Base-by-base conservation (phyloP, 768 basidiomycete genomes). In the Pulveroboletus ravenelii region DNA sequence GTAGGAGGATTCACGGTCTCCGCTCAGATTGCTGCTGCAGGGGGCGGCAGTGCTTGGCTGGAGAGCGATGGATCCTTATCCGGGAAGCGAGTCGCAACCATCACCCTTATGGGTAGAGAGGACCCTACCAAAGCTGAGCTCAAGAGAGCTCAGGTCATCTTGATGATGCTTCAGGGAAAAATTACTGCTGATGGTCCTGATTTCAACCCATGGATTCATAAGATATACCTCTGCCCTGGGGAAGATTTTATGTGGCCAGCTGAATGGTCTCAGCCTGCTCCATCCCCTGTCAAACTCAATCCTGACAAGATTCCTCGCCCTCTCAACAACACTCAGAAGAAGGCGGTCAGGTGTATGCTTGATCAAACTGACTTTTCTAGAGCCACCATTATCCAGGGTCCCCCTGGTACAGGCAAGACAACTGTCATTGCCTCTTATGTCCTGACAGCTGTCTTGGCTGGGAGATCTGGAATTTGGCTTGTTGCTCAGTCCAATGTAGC, bases 401-500 rank as follows among this genome's bases (percentile, higher is more conserved):
- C 83, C 31, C 82, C 84, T 53, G 84, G 84, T 1, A 85, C 83
- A 48, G 85, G 85, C 17, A 87, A 87, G 61, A 87, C 85, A 0
- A 81, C 82, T 38, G 85, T 87, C 2, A 87, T 87, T 66, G 80
- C 81, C 10, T 71, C 78, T 6, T 85, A 72, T 74, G 81, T 84
- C 10, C 65, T 75, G 18, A 68, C 70, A 55, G 76, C 81, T 35
- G 59, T 78, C 20, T 55, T 63, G 25, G 59, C 59, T 41, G 71
- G 71, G 0, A 60, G 66, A 17, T 56, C 63, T 54, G 82, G 85
- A 0, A 81, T 90, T 12, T 93, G 88, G 86, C 78, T 93, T 6
- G 72, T 89, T 61, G 87, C 90, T 31, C 87, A 93, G 61, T 87
- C 85, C 15, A 93, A 93, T 72, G 81, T 92, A 43, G 90, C 88